phyloP scores from a whole-genome alignment of 805 yeast species.

The Cyberlindnera misumaiensis region DNA sequence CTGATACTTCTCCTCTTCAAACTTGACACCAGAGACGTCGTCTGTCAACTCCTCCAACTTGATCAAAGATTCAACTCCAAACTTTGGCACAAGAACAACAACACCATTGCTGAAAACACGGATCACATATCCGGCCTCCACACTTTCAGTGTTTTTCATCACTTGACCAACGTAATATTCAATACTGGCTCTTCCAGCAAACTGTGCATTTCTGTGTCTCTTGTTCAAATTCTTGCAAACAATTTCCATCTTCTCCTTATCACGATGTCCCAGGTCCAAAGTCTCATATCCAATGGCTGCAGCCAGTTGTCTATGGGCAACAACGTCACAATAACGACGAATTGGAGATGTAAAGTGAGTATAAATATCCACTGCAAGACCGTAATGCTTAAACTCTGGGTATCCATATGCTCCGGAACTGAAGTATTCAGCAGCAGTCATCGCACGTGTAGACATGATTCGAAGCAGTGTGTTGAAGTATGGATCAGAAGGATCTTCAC shows the following conservation, averaged over 20 bases:
- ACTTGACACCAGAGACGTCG: conserved; percentile 54
- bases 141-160: conserved; percentile 74
- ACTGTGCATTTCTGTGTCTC: conserved; percentile 96
- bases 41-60: conserved; percentile 68
- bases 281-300: conserved; percentile 96
- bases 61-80: conserved; percentile 92
- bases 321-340: conserved; percentile 95
- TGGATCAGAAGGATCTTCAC: conserved; percentile 76
- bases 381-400: conserved; percentile 92
- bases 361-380: conserved; percentile 93
- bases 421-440: conserved; percentile 99
- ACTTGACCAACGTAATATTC: conserved; percentile 98
- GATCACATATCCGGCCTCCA: conserved; percentile 85
- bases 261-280: conserved; percentile 74
- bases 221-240: conserved; percentile 85
- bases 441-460: conserved; percentile 96
- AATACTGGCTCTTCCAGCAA: conserved; percentile 97
- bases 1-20: conserved; percentile 73
- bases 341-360: conserved; percentile 99
- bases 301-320: conserved; percentile 94
- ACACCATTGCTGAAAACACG: conserved; percentile 92
- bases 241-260: conserved; percentile 82
- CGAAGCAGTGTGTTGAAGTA: conserved; percentile 90
- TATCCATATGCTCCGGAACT: conserved; percentile 85
- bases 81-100: conserved; percentile 89